A percentile compares a stretch with the other conserved stretches of the same genome.
phyloP scores from a whole-genome alignment of 2,329 filamentous ascomycete species.

The Cucurbitaria berberidis region DNA sequence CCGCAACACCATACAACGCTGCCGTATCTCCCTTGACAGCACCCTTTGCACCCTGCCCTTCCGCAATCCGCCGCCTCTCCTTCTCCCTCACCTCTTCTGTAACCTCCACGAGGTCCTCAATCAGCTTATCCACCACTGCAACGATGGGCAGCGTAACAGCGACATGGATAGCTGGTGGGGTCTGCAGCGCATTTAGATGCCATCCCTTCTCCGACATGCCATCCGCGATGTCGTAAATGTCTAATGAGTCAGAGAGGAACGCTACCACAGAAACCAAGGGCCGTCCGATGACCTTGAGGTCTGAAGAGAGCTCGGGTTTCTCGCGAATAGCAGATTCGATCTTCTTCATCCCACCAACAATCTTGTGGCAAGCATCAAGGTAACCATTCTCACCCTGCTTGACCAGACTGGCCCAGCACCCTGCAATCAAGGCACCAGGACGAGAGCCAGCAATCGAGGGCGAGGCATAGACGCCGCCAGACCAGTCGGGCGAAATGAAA shows the following conservation, averaged over 20 bases:
- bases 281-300: slow-evolving; percentile 80
- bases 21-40: slow-evolving; percentile 76
- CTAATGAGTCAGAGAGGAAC: slow-evolving; percentile 80
- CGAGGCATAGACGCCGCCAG: slow-evolving; percentile 92
- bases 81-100: slow-evolving; percentile 78
- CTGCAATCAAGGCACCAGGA: slow-evolving; percentile 91
- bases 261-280: slow-evolving; percentile 91
- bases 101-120: slow-evolving; percentile 69
- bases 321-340: slow-evolving; percentile 75
- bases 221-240: slow-evolving; percentile 95
- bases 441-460: slow-evolving; percentile 90
- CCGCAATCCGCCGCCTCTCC: slow-evolving; percentile 72
- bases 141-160: slow-evolving; percentile 89
- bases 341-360: slow-evolving; percentile 85
- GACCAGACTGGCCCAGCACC: slow-evolving; percentile 94
- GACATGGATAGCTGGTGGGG: slow-evolving; percentile 89
- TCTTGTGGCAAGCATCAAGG: slow-evolving; percentile 82
- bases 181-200: slow-evolving; percentile 95
- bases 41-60: slow-evolving; percentile 67
- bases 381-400: slow-evolving; percentile 86
- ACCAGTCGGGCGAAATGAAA: slow-evolving; percentile 94
- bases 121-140: slow-evolving; percentile 78
- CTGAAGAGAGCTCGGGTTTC: slow-evolving; percentile 70
- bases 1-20: slow-evolving; percentile 92
- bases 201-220: slow-evolving; percentile 83